phyloP scores from a whole-genome alignment of 257 asterid genomes.

The Scutellaria galericulata region DNA sequence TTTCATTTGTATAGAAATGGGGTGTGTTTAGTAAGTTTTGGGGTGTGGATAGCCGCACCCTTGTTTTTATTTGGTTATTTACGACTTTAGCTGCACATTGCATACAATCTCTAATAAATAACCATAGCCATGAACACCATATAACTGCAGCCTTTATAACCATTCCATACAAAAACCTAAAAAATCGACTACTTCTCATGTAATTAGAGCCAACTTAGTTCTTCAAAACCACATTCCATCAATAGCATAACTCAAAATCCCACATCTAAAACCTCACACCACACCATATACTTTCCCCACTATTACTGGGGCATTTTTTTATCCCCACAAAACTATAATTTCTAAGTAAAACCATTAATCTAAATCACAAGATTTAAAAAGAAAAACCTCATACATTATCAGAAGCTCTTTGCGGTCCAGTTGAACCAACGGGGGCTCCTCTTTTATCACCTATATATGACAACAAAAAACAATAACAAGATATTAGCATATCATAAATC shows the following conservation, averaged over 20 bases:
- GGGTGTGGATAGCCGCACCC: too few species aligned
- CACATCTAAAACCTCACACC: conserved; percentile 2
- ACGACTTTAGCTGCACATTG: background rate
- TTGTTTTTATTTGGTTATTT: background rate
- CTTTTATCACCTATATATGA: conserved; percentile 36
- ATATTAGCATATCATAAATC: conserved; percentile 10
- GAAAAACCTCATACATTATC: conserved; percentile 41
- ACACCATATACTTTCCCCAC: conserved; percentile 6
- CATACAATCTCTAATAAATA: conserved; percentile 4
- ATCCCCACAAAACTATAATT: background rate
- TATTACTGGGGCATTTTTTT: background rate
- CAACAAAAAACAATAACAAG: conserved; percentile 22
- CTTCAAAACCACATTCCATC: background rate
- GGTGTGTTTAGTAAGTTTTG: too few species aligned
- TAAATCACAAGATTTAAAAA: background rate
- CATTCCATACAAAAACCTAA: background rate
- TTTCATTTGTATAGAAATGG: too few species aligned
- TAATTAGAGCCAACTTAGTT: conserved; percentile 9
- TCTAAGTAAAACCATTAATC: conserved; percentile 1
- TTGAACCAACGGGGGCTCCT: conserved; percentile 28
- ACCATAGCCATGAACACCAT: conserved; percentile 6
- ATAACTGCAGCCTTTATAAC: background rate
- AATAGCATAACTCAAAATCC: conserved; percentile 7
- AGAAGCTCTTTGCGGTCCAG: conserved; percentile 40
- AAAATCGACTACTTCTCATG: conserved; percentile 7